Conservation (phyloP, 768 basidiomycete species). For the Agrocybe chaxingu region DNA sequence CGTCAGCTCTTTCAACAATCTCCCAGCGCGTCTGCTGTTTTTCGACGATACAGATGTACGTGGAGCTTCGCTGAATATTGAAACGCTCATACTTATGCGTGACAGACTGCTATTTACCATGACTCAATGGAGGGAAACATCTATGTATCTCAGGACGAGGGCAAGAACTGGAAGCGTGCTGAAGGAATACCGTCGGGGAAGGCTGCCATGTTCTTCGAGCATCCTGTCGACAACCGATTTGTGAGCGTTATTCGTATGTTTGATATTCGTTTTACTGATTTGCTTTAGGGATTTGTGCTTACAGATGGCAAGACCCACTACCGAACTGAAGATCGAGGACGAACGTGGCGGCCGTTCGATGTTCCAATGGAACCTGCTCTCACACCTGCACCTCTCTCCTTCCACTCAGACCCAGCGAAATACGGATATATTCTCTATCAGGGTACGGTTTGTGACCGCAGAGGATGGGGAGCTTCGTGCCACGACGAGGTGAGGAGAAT, state of each 20-base stretch:
- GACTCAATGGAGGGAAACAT: slow-evolving; percentile 68
- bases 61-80: not conserved
- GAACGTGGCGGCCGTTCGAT: slow-evolving; percentile 81
- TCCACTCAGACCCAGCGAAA: slow-evolving; percentile 76
- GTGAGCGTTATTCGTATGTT: slow-evolving; percentile 35
- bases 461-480: slow-evolving; percentile 56
- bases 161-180: slow-evolving; percentile 59
- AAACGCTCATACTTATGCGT: slow-evolving; percentile 7
- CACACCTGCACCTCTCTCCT: slow-evolving; percentile 68
- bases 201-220: slow-evolving; percentile 74
- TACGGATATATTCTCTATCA: slow-evolving; percentile 78
- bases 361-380: slow-evolving; percentile 59
- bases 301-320: slow-evolving; percentile 77
- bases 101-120: slow-evolving; percentile 69
- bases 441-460: slow-evolving; percentile 58
- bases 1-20: slow-evolving; percentile 59
- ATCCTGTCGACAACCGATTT: slow-evolving; percentile 79
- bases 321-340: slow-evolving; percentile 84
- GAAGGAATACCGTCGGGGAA: slow-evolving; percentile 52
- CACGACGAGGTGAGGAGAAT: slow-evolving; percentile 62
- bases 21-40: slow-evolving; percentile 80
- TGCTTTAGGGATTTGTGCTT: slow-evolving; percentile 77
- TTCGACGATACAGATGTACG: slow-evolving; percentile 87
- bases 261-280: not conserved
- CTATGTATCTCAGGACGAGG: slow-evolving; percentile 84